Percentiles rank a stretch among this genome's conserved stretches.
Evolutionary conservation across 768 basidiomycete species (phyloP).

Genomic region (Lactarius psammicola): DNA sequence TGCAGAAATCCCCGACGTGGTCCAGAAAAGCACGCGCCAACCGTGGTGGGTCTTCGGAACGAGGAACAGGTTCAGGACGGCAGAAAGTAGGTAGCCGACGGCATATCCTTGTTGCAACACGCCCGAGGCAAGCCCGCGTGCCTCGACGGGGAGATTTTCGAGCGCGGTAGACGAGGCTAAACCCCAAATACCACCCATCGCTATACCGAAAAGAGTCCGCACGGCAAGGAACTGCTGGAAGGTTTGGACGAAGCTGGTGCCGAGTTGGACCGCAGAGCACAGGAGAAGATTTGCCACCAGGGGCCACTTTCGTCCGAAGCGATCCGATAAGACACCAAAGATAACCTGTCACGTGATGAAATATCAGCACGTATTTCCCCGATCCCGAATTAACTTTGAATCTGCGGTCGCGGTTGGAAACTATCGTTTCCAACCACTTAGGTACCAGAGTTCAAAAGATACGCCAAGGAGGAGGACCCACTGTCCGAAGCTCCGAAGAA

Average conservation of each 20-base stretch:
- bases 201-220: conserved; percentile 80
- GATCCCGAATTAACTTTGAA: too few relatives aligned
- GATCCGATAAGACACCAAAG: conserved; percentile 84
- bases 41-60: conserved; percentile 38
- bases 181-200: conserved; percentile 92
- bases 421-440: not conserved
- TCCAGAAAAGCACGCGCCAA: conserved; percentile 86
- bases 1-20: conserved; percentile 63
- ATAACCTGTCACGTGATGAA: conserved; percentile 42
- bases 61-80: conserved; percentile 73
- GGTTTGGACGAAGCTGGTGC: conserved; percentile 75
- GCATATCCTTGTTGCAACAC: conserved; percentile 90
- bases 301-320: conserved; percentile 94
- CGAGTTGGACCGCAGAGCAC: conserved; percentile 71
- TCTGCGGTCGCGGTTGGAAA: not conserved
- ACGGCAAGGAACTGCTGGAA: conserved; percentile 79
- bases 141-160: conserved; percentile 84
- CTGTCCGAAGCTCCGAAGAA: not conserved
- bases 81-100: conserved; percentile 79
- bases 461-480: not conserved
- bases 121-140: conserved; percentile 82
- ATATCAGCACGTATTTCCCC: not conserved
- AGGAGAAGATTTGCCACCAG: conserved; percentile 73
- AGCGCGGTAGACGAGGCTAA: conserved; percentile 77
- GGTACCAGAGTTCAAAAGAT: too few relatives aligned